A percentile compares a stretch with the other conserved stretches of the same genome.
phyloP scores from a whole-genome alignment of 768 basidiomycete species.

The Trametes sanguinea region DNA sequence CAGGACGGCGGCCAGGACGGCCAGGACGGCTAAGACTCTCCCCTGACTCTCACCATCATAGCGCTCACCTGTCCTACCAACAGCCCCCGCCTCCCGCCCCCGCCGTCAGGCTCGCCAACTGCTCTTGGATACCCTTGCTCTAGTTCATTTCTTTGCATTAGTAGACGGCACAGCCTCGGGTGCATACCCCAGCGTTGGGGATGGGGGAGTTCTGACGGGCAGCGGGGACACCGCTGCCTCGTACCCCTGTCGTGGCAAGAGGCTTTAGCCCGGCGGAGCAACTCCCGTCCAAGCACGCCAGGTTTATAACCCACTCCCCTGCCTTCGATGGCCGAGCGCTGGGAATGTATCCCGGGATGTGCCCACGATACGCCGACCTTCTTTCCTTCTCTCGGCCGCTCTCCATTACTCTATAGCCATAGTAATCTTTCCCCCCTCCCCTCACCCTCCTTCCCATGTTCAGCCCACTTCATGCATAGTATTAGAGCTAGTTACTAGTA shows the following conservation, averaged over 20 bases:
- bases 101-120: background rate
- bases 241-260: background rate
- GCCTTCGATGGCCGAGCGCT: background rate
- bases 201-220: background rate
- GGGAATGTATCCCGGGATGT: background rate
- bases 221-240: background rate
- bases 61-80: background rate
- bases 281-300: background rate
- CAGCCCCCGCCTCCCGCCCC: background rate
- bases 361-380: background rate
- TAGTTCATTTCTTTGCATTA: background rate
- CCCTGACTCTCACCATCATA: background rate
- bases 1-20: background rate
- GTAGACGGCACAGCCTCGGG: background rate
- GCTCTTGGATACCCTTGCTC: too few species aligned
- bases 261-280: background rate
- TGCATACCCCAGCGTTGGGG: background rate
- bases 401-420: background rate
- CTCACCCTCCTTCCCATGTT: background rate
- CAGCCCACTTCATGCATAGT: background rate
- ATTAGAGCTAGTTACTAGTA: background rate
- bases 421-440: background rate
- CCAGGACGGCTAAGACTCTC: background rate
- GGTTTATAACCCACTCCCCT: background rate
- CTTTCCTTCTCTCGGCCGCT: background rate